Evolutionary conservation across 192 early-diverging fungal species (phyloP), one percentile per base, ranked within the genome.

Genomic region (Phlyctochytrium bullatum): DNA sequence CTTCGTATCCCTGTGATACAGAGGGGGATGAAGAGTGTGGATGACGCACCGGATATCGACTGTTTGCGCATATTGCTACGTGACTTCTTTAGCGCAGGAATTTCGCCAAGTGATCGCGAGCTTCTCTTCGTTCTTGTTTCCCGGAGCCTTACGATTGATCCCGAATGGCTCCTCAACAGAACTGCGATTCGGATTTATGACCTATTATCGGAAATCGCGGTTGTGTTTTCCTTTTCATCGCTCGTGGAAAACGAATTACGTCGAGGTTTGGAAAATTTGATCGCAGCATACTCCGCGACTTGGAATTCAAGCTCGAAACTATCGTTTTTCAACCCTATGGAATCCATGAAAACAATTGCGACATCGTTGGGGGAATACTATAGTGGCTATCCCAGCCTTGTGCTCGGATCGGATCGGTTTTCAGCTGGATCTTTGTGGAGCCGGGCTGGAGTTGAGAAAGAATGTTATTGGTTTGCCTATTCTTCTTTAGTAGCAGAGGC

Each of bases 381-480:
- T 14, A 57, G 34, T 20, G 34, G 36, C 1, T 66, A 72, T 60
- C 70, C 70, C 34, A 72, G 63, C 10, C 47, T 72, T 3, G 63
- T 72, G 4, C 1, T 56, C 24, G 70, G 70, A 3, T 25, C 20
- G 4, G 20, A 14, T 6, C 10, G 20, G 25, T 57, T 25, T 57
- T 10, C 6, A 25, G 16, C 3, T 28, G n/a, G 27, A 1, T 3
- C 35, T 6, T 27, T 57, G 16, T 57, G 54, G 54, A 28, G 27
- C 54, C 10, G 27, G 25, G 54, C 27, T 10, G 54, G 16, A 6
- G 3, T 52, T 52, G 67, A 66, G 32, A 73, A 59, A n/a, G 72
- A 68, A 30, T 64, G 34, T 14, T 17, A 40, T 6, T 78, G 68
- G 62, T 75, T 68, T 31, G 56, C 64, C 14, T 76, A 65, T 52